Base-by-base conservation (phyloP, 139 green algal species). In the Diplosphaera chodatii region DNA sequence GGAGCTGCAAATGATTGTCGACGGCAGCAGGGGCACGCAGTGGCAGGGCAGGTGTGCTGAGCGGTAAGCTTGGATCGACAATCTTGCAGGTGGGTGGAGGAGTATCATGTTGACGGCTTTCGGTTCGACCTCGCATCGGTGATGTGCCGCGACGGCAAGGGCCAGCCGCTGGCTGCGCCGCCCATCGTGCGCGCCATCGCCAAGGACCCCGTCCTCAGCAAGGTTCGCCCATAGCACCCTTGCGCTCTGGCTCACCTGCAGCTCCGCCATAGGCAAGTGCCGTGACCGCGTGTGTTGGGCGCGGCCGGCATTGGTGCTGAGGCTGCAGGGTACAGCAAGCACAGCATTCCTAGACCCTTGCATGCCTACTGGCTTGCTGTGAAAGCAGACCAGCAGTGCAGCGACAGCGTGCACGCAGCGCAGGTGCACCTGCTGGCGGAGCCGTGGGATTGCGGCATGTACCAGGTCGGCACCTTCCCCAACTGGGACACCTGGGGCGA, bases 71-170 rank as follows among this genome's bases (percentile, higher is more conserved):
- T 32, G 15, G 25, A 31, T 21, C 21, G 21, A n/a, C 25, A n/a
- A 13, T 27, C 29, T 6, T 55, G 21, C 65, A 77, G 76, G 59
- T 97, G 83, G 81, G 89, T 92, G 64, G 77, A 87, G 73, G 92
- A 96, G 84, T 96, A 91, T 74, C 91, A 96, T 71, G 91, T 97
- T 67, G 92, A 97, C 76, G 92, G 92, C 15, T 97, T 97, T 79
- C 76, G 92, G 27, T 98, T 99, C 71, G 95, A 99, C 80, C 88
- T 99, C 34, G 93, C 95, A 0, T 90, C 80, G 34, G 88, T 80
- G 65, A 82, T 99, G 63, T 98, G 91, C 73, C 77, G 93, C 37
- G 90, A 92, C 87, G 66, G 64, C 56, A 55, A 87, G 31, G 95
- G 95, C 23, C 64, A 82, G 4, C 86, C 91, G 0, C 78, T 99